Evolutionary conservation across 495 filamentous ascomycete species (phyloP), one percentile per base, ranked within the genome.

Genomic region (Aspergillus steynii): DNA sequence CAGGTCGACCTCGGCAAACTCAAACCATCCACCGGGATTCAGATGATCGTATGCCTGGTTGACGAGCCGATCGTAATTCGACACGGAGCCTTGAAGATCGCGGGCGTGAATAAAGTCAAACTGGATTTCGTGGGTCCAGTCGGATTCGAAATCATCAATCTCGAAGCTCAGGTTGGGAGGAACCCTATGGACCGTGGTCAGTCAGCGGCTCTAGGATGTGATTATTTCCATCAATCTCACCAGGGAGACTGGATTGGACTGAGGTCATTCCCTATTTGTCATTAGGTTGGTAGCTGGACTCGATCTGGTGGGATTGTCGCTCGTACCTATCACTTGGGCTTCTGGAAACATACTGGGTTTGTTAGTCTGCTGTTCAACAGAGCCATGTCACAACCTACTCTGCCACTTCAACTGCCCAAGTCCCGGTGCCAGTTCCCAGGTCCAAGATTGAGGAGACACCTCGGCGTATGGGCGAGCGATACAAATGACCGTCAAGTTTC

Each of bases 351-450:
- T 9, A 28, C 50, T 53, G n/a, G 7, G 27, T 31, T 4, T 2
- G 31, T 34, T 1, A 10, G 50, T 53, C 85, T 56, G 87, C 83
- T 37, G 84, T 84, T 29, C 27, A 53, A 20, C 29, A 27, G 4
- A 27, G 1, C 5, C 6, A 4, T 0, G 12, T 12, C 14, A 5
- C 85, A 15, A 53, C 50, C 15, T 15, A 53, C 50, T 53, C 50
- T 15, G 50, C 50, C 20, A 53, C 29, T 53, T 53, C 50, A 53
- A 53, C 29, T 15, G 50, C 50, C 50, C 86, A 89, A 37, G 87
- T 85, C 34, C 87, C 80, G 3, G 80, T 82, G 2, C 88, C 89
- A 1, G 88, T 90, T 49, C 89, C 89, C 45, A 91, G 66, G 63
- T 92, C 89, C 9, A 91, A 76, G 26, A 88, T 82, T 57, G 83